phyloP scores from a whole-genome alignment of 1,284 basidiomycete genomes.

The Cryptococcus sp. region DNA sequence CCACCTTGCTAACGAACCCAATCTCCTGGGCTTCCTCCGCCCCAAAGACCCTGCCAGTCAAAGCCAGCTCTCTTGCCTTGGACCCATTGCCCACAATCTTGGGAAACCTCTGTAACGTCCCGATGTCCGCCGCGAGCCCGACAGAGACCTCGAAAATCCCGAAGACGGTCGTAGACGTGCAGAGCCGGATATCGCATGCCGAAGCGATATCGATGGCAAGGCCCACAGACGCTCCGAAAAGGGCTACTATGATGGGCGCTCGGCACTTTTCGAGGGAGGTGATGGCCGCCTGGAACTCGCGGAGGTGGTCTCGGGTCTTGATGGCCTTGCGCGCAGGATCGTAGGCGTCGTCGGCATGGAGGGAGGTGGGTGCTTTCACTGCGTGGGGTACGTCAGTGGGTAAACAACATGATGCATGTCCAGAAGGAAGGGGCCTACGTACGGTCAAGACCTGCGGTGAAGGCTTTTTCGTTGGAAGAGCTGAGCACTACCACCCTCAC shows the following conservation, averaged over 20 bases:
- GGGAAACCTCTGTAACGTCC: slow-evolving; percentile 78
- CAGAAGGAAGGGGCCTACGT: slow-evolving; percentile 33
- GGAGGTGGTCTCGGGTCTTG: slow-evolving; percentile 55
- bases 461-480: slow-evolving; percentile 65
- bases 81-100: slow-evolving; percentile 78
- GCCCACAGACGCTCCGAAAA: slow-evolving; percentile 73
- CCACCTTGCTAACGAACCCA: slow-evolving; percentile 73
- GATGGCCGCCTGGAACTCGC: slow-evolving; percentile 70
- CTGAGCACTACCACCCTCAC: slow-evolving; percentile 69
- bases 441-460: slow-evolving; percentile 79
- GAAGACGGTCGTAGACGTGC: slow-evolving; percentile 62
- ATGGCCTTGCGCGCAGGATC: slow-evolving; percentile 61
- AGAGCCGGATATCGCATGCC: slow-evolving; percentile 78
- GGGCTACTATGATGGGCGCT: slow-evolving; percentile 80
- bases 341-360: slow-evolving; percentile 8
- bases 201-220: slow-evolving; percentile 69
- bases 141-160: slow-evolving; percentile 88
- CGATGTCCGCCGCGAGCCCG: slow-evolving; percentile 86
- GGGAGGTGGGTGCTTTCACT: background rate
- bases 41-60: slow-evolving; percentile 70
- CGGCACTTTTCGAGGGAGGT: slow-evolving; percentile 65
- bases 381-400: background rate
- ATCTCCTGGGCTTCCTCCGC: slow-evolving; percentile 67
- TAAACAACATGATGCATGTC: background rate
- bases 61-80: slow-evolving; percentile 72